Evolutionary conservation across 768 basidiomycete species (phyloP).

Genomic region (Tricholoma terreum): DNA sequence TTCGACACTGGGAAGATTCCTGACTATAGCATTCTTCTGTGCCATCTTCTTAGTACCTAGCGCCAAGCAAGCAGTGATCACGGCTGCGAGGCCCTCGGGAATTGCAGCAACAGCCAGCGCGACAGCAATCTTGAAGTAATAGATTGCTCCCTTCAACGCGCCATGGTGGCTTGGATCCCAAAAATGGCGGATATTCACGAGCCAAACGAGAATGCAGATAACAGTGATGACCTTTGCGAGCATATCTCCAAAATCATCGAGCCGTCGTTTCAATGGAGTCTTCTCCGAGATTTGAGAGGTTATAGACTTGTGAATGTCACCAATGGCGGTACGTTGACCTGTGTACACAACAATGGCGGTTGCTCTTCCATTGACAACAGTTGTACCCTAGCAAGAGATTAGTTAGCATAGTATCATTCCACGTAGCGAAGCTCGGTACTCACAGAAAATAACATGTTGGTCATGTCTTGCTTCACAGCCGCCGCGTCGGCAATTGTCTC

Average conservation of each 20-base stretch:
- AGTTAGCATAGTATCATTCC: not conserved
- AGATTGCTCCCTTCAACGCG: constrained; percentile 88
- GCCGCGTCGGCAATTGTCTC: constrained; percentile 64
- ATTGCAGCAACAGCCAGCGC: constrained; percentile 99
- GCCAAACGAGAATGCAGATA: constrained; percentile 96
- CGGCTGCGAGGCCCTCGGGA: constrained; percentile 96
- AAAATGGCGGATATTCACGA: constrained; percentile 96
- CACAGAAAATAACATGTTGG: constrained; percentile 92
- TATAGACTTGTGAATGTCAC: constrained; percentile 97
- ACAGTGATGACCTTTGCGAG: constrained; percentile 97
- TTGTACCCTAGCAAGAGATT: constrained; percentile 69
- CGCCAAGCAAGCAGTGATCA: constrained; percentile 95
- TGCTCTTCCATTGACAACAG: constrained; percentile 90
- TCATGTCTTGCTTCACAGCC: constrained; percentile 98
- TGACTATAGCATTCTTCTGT: constrained; percentile 95
- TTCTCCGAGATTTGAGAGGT: constrained; percentile 90
- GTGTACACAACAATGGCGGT: constrained; percentile 86
- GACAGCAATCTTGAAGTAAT: constrained; percentile 99
- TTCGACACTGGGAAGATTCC: constrained; percentile 95
- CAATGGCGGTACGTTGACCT: constrained; percentile 86
- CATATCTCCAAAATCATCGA: constrained; percentile 98
- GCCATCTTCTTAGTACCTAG: constrained; percentile 99
- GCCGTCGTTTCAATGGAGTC: constrained; percentile 94
- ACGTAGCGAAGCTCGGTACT: constrained; percentile 21
- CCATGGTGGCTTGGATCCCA: constrained; percentile 93